Evolutionary conservation across 805 yeast species (phyloP).

Genomic region (Candida pini): DNA sequence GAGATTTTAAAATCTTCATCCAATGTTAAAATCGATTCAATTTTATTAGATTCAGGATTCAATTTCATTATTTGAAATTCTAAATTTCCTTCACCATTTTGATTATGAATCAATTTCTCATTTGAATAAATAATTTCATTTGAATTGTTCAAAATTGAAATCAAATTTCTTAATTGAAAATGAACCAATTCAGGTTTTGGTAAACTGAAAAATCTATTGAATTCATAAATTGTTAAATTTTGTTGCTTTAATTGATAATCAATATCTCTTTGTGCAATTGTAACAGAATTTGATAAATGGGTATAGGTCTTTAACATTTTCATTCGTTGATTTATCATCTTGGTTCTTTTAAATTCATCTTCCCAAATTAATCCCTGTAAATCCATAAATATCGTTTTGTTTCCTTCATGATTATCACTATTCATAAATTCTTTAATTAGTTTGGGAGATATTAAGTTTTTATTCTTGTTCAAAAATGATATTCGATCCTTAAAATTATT

Average conservation of each 20-base stretch:
- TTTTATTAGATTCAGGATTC: conserved; percentile 20
- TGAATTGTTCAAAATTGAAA: conserved; percentile 34
- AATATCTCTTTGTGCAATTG: conserved; percentile 13
- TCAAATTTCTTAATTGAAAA: conserved; percentile 50
- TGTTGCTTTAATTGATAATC: conserved; percentile 20
- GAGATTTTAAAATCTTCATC: conserved; percentile 34
- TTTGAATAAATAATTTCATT: conserved; percentile 21
- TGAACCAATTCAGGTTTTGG: conserved; percentile 48
- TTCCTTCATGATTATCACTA: conserved; percentile 1
- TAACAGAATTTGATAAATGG: conserved; percentile 19
- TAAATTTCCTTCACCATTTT: no score
- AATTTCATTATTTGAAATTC: conserved; percentile 24
- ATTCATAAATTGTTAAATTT: conserved; percentile 30
- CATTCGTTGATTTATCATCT: conserved; percentile 18
- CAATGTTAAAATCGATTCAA: conserved; percentile 5
- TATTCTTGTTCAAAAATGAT: conserved; percentile 3
- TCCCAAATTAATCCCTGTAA: conserved; percentile 29
- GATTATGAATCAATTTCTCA: conserved; percentile 11
- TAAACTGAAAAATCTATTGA: conserved; percentile 34
- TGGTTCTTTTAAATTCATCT: conserved; percentile 12
- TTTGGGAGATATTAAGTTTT: conserved; percentile 5
- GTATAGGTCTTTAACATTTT: conserved; percentile 20
- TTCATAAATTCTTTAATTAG: conserved; percentile 6
- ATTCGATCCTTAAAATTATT: conserved; percentile 11
- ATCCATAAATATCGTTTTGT: conserved; percentile 17